phyloP scores from a whole-genome alignment of 2,329 filamentous ascomycete genomes.

The Ceratocystis colombiana region DNA sequence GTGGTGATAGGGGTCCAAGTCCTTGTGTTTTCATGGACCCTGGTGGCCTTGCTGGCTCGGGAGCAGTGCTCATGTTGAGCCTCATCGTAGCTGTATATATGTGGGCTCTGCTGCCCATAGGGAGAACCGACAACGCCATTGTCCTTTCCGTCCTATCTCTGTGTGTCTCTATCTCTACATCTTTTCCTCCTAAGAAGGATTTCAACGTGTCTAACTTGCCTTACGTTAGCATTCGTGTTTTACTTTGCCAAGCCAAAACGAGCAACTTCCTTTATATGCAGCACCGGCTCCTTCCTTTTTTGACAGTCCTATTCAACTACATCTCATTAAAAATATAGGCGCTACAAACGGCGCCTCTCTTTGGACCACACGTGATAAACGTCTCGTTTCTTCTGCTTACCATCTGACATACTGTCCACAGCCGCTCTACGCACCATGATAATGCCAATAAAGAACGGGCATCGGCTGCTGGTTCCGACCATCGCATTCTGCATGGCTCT shows the following conservation, averaged over 20 bases:
- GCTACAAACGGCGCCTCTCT: too few relatives aligned
- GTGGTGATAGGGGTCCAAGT: too few relatives aligned
- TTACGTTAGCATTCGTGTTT: neutral
- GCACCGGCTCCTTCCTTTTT: neutral
- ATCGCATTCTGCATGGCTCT: neutral
- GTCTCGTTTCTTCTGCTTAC: neutral
- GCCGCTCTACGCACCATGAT: neutral
- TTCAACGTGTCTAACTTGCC: neutral
- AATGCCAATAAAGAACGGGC: slow-evolving; percentile 1
- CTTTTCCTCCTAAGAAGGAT: neutral
- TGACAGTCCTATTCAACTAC: neutral
- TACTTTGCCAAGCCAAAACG: neutral
- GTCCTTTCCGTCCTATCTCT: neutral
- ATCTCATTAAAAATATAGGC: neutral
- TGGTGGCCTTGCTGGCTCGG: too few relatives aligned
- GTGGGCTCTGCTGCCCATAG: neutral
- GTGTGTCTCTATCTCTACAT: neutral
- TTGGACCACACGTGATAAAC: too few relatives aligned
- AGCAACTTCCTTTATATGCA: neutral
- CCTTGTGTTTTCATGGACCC: too few relatives aligned
- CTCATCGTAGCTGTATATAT: neutral
- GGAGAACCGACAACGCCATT: neutral
- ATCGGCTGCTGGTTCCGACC: slow-evolving; percentile 12
- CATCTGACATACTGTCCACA: neutral
- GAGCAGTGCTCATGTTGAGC: neutral